Base-by-base conservation (phyloP, 805 yeast genomes). In the Kodamaea leandrae region DNA sequence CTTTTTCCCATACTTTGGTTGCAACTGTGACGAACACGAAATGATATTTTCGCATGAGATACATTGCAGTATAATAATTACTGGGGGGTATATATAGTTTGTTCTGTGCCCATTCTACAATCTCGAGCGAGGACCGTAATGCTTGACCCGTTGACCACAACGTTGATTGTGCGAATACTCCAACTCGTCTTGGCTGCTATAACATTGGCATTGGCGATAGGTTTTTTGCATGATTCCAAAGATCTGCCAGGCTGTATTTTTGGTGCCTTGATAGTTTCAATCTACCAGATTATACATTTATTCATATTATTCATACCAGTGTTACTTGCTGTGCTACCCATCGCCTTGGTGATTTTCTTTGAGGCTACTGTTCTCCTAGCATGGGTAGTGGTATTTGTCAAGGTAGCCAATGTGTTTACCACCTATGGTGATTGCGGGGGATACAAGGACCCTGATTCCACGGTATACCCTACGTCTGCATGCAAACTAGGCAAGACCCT, bases 401-500 rank as follows among this genome's bases (percentile, higher is more conserved):
- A 38, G 13, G 20, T 41, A 20, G 37, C 18, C 5, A n/a, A 32
- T 6, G 21, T 35, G 17, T 41, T 45, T 24, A 34, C 41, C 7
- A 21, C 34, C 18, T 38, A 27, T 16, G 36, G 38, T 13, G 28
- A 25, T 14, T 45, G 48, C 33, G 6, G 38, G 4, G 37, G 28
- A n/a, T 43, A 20, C 15, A 23, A 29, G 28, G 21, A n/a, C 4
- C 2, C 8, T 26, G 18, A 14, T 8, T 12, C 6, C 4, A 15
- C 5, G 10, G n/a, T 12, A n/a, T 25, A 9, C 14, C 7, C 28
- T 9, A 14, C 36, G 16, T n/a, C n/a, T 7, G 35, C 32, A 12
- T 45, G 48, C 27, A 19, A 33, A 13, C 32, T 45, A 23, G 48
- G 45, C 3, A 38, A 37, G 21, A 23, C 39, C 7, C 32, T 45